A percentile compares a stretch with the other conserved stretches of the same genome.
Conservation (phyloP, 768 basidiomycete genomes). For the Filobasidium floriforme region DNA sequence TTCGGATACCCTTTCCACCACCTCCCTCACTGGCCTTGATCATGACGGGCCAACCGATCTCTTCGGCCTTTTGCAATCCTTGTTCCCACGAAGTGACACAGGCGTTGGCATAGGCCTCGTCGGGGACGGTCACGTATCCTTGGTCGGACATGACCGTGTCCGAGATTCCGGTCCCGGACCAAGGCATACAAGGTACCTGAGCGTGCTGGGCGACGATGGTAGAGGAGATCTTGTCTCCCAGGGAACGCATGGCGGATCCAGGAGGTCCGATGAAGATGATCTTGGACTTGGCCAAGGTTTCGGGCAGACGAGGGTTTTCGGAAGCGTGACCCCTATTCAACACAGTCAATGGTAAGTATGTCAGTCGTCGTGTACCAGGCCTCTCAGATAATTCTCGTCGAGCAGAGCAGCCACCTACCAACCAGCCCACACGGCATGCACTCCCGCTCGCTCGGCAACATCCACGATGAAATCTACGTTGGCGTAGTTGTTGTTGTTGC, state of each 20-base stretch:
- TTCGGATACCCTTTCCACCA: constrained; percentile 97
- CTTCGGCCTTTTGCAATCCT: constrained; percentile 70
- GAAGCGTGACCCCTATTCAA: constrained; percentile 81
- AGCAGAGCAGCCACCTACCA: constrained; percentile 56
- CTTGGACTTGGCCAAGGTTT: constrained; percentile 82
- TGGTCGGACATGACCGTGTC: constrained; percentile 74
- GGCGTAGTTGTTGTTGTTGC: constrained; percentile 99
- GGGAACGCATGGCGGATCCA: constrained; percentile 95
- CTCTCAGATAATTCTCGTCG: neutral
- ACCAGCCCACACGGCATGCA: constrained; percentile 99
- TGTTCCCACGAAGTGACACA: constrained; percentile 84
- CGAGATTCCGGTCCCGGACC: constrained; percentile 91
- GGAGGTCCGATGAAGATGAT: constrained; percentile 99
- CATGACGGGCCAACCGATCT: constrained; percentile 96
- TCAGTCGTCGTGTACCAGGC: no score
- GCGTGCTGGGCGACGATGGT: constrained; percentile 98
- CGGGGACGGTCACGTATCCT: constrained; percentile 90
- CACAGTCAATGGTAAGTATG: no score
- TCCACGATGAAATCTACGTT: constrained; percentile 99
- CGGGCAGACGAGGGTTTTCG: constrained; percentile 93
- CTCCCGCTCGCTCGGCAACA: constrained; percentile 90
- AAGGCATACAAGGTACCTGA: constrained; percentile 93
- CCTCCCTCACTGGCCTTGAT: constrained; percentile 99
- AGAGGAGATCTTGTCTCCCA: constrained; percentile 99
- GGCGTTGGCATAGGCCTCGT: constrained; percentile 76